Evolutionary conservation across 331 rosid genomes (phyloP).

Genomic region (Cydonia oblonga): DNA sequence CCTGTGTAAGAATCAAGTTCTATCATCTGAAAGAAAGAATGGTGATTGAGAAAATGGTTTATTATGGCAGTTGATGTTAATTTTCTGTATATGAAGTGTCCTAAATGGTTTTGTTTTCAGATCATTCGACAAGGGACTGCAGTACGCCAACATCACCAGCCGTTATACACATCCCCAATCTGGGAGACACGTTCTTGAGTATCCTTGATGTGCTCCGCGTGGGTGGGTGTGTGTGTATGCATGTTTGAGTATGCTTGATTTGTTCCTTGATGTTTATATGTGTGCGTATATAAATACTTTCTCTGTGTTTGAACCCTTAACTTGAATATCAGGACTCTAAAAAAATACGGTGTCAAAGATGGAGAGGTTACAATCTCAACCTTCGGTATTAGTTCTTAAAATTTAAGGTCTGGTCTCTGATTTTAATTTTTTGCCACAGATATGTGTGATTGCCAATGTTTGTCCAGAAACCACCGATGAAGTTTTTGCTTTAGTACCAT

Average conservation of each 20-base stretch:
- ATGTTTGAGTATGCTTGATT: slow-evolving; percentile 2
- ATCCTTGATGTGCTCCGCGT: slow-evolving; percentile 37
- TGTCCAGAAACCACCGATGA: slow-evolving; percentile 76
- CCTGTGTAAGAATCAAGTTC: slow-evolving; percentile 42
- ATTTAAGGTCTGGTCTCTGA: slow-evolving; percentile 13
- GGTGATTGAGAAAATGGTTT: slow-evolving; percentile 3
- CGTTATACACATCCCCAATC: slow-evolving; percentile 34
- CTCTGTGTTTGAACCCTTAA: slow-evolving; percentile 41
- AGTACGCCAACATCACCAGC: slow-evolving; percentile 47
- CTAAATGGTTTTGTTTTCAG: slow-evolving; percentile 29
- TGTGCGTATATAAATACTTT: background rate
- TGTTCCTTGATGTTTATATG: background rate
- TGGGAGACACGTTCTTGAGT: slow-evolving; percentile 53
- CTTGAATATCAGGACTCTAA: slow-evolving; percentile 50
- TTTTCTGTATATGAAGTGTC: background rate
- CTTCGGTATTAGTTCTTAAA: slow-evolving; percentile 9
- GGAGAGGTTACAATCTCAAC: slow-evolving; percentile 53
- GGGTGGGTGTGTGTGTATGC: background rate
- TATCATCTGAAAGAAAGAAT: background rate
- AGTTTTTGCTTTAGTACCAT: slow-evolving; percentile 71
- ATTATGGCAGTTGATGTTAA: background rate
- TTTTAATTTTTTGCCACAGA: slow-evolving; percentile 41
- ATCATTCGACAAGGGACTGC: slow-evolving; percentile 75
- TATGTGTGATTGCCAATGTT: slow-evolving; percentile 66
- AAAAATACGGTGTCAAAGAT: slow-evolving; percentile 39